Base-by-base conservation (phyloP, 768 basidiomycete species). In the Tulasnella sp. region DNA sequence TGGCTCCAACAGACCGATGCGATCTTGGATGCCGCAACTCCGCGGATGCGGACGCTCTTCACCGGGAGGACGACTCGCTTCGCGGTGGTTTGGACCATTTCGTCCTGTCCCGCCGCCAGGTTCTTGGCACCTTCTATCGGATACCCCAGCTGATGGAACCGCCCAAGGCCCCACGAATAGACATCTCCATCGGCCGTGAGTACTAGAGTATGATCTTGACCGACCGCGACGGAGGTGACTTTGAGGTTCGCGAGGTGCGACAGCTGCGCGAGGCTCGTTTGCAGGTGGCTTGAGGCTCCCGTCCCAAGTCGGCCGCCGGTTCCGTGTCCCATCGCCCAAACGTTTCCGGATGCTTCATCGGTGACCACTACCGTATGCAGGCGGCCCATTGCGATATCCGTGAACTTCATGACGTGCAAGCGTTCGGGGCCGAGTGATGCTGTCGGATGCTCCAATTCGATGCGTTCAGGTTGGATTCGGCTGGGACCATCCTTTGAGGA, bases 1-100 rank as follows among this genome's bases (percentile, higher is more conserved):
- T n/a, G n/a, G n/a, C n/a, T 96, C 94, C 95, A 97, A 85, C 95
- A 96, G 7, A 91, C 95, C 21, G 94, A 96, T 21, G 95, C 92
- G 31, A 89, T 91, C 83, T 94, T 93, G 82, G 92, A 94, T 0
- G 96, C 95, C 0, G 96, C 93, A 10, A 97, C 88, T 38, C 97
- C 98, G 39, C 86, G 86, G 3, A 97, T 91, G 39, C 87, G 81
- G 82, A 97, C 94, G 84, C 92, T 94, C 88, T 91, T 92, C 82
- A 98, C 84, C 1, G 91, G 87, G 0, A 92, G 93, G 8, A 89
- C 86, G 36, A 99, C 89, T 85, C 92, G 91, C 78, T 92, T 89
- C 0, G 97, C 95, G 0, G 87, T 87, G 1, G 88, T 85, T 84
- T 99, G 97, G 3, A 96, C 90, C 1, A 89, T 90, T 82, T 95